These are phyloP conservation scores for Trichoderma afroharzianum DNA, from an alignment of 2,329 filamentous ascomycete genomes.

Conservation along the genomic window DNA sequence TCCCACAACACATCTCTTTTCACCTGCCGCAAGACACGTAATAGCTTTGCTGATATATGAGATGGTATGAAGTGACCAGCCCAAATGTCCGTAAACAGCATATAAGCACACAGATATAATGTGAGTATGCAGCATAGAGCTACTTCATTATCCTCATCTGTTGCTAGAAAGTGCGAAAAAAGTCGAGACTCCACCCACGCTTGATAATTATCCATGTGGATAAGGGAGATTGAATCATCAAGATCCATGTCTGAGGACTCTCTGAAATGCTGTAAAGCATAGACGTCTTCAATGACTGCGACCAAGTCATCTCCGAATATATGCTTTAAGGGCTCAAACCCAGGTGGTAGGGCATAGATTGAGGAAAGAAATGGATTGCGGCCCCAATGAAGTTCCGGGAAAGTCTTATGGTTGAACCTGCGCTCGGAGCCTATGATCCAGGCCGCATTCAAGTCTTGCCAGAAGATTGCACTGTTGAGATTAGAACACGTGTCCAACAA, in stretches of 20 bases:
- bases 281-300: neutral
- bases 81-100: neutral
- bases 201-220: neutral
- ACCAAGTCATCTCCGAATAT: neutral
- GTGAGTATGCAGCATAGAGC: neutral
- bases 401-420: neutral
- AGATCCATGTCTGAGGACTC: neutral
- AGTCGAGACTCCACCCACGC: neutral
- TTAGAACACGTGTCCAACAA: neutral
- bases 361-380: neutral
- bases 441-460: neutral
- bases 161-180: neutral
- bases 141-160: neutral
- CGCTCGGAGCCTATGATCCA: conserved; percentile 6
- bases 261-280: neutral
- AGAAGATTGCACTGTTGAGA: neutral
- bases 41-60: neutral
- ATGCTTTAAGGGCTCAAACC: neutral
- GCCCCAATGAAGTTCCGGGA: neutral
- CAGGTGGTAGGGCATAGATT: neutral
- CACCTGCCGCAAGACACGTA: neutral
- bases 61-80: neutral
- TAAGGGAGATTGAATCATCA: neutral
- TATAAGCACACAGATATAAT: neutral
- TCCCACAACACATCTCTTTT: neutral